Conservation (phyloP, 2,329 filamentous ascomycete genomes). For the Trichocomaceae sp. region DNA sequence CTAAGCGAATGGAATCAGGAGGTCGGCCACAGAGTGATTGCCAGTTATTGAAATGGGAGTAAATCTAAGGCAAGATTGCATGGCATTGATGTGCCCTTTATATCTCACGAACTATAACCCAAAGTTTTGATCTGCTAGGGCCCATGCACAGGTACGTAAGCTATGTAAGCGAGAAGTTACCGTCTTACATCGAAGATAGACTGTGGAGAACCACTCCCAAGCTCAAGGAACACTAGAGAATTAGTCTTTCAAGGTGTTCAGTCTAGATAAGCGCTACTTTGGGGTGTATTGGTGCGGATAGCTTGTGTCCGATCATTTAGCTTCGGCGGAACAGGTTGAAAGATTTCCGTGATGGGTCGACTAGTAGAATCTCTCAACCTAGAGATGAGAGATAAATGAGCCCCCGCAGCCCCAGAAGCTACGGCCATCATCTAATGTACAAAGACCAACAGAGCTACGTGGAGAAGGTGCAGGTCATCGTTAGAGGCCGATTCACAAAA, state of each 20-base stretch:
- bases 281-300: background rate
- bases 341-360: background rate
- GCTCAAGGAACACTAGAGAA: constrained; percentile 8
- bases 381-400: background rate
- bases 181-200: background rate
- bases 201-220: constrained; percentile 3
- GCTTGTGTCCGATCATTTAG: background rate
- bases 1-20: background rate
- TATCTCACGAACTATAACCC: background rate
- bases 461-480: background rate
- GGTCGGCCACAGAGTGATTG: background rate
- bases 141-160: background rate
- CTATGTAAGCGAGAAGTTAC: background rate
- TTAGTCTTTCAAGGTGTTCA: background rate
- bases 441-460: background rate
- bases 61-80: background rate
- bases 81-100: constrained; percentile 7
- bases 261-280: background rate
- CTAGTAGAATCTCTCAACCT: background rate
- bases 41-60: background rate
- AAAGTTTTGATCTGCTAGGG: background rate
- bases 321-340: background rate
- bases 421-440: background rate
- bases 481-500: background rate
- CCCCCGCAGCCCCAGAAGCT: background rate